Percentiles rank a stretch among this genome's conserved stretches.
These are phyloP conservation scores for Cadophora sp. DNA, from an alignment of 2,329 filamentous ascomycete genomes.

Conservation along the genomic window DNA sequence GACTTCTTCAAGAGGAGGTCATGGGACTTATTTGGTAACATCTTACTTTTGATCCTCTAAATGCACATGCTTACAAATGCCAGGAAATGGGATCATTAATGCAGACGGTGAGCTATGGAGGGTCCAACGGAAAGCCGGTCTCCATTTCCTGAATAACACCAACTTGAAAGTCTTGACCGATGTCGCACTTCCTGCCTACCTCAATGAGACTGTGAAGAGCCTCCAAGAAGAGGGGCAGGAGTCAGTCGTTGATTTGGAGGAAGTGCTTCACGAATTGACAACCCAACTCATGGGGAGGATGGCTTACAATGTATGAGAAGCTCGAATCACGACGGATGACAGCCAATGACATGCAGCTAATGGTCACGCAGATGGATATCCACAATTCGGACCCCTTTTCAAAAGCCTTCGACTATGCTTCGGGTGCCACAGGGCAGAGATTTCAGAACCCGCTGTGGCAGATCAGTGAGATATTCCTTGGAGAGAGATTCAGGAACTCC, in stretches of 20 bases:
- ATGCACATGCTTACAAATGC: constrained; percentile 12
- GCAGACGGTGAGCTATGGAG: constrained; percentile 69
- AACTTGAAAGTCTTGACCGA: constrained; percentile 65
- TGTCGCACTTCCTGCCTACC: constrained; percentile 60
- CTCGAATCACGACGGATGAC: not conserved
- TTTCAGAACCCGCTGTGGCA: constrained; percentile 72
- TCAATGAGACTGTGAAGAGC: constrained; percentile 50
- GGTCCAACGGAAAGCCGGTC: constrained; percentile 66
- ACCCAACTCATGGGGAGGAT: constrained; percentile 71
- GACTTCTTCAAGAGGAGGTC: constrained; percentile 65
- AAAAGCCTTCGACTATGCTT: constrained; percentile 66
- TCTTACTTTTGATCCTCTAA: not conserved
- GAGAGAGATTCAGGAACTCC: constrained; percentile 55
- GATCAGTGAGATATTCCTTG: constrained; percentile 61
- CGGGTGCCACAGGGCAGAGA: constrained; percentile 62
- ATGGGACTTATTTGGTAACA: constrained; percentile 64
- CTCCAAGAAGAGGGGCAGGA: constrained; percentile 45
- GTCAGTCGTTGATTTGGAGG: constrained; percentile 59
- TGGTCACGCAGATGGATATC: constrained; percentile 63
- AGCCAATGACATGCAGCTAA: constrained; percentile 21
- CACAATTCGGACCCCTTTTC: constrained; percentile 66
- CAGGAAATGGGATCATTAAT: constrained; percentile 70
- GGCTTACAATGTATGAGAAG: constrained; percentile 61
- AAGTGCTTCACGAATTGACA: constrained; percentile 67
- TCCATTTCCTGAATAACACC: constrained; percentile 62